Conservation (phyloP, 2,329 filamentous ascomycete species). For the Calonectria multiphialidica region DNA sequence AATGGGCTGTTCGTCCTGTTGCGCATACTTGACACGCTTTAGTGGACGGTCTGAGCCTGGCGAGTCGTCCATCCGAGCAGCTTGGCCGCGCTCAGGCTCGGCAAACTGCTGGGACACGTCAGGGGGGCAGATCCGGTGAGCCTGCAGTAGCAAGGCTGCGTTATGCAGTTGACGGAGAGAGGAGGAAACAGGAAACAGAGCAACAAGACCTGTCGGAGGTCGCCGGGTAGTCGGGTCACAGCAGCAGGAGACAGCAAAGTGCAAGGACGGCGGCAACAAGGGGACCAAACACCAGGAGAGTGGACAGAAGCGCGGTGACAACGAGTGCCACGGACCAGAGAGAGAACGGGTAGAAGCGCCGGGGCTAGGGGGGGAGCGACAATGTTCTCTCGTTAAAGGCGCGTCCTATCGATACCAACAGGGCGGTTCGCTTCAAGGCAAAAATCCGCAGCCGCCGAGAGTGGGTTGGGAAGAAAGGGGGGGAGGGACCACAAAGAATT, state of each 20-base stretch:
- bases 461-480: slow-evolving; percentile 38
- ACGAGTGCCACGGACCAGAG: slow-evolving; percentile 18
- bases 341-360: slow-evolving; percentile 27
- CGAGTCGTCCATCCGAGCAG: slow-evolving; percentile 41
- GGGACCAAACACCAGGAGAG: slow-evolving; percentile 26
- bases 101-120: slow-evolving; percentile 24
- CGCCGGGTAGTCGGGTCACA: slow-evolving; percentile 35
- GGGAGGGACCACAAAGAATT: slow-evolving; percentile 38
- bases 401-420: slow-evolving; percentile 44
- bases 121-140: slow-evolving; percentile 31
- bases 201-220: slow-evolving; percentile 35
- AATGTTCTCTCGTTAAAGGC: slow-evolving; percentile 34
- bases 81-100: slow-evolving; percentile 25
- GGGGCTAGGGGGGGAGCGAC: slow-evolving; percentile 23
- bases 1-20: slow-evolving; percentile 30
- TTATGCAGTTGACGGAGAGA: slow-evolving; percentile 32
- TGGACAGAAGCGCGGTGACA: slow-evolving; percentile 30
- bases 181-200: slow-evolving; percentile 37
- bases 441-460: slow-evolving; percentile 39
- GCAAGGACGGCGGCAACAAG: slow-evolving; percentile 28
- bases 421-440: slow-evolving; percentile 45
- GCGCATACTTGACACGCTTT: slow-evolving; percentile 45
- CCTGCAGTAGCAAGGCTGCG: slow-evolving; percentile 27
- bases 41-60: slow-evolving; percentile 41
- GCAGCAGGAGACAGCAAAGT: slow-evolving; percentile 21